Base-by-base conservation (phyloP, 2,329 filamentous ascomycete genomes). In the Aspergillus viridinutans region DNA sequence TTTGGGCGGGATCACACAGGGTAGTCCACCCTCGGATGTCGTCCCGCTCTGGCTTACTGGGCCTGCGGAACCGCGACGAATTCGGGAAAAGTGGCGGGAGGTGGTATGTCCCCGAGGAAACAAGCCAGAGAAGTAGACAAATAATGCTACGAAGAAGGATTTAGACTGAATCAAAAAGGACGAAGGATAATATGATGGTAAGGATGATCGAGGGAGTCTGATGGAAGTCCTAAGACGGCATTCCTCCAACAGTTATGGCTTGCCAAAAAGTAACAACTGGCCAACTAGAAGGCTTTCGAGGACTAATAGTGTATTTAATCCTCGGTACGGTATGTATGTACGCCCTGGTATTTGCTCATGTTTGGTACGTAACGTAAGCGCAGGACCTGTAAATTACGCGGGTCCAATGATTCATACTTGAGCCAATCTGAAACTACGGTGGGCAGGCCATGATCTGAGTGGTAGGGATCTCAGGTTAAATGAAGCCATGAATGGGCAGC, bases 1-100 rank as follows among this genome's bases (percentile, higher is more conserved):
- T 70, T 69, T 70, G 63, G 64, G 66, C 67, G 66, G 65, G 59
- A 67, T 68, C 63, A 61, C 61, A 65, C 61, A 57, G 56, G 54
- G 58, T 58, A 63, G 64, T 71, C 67, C 67, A 70, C 69, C 67
- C 65, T 73, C 69, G 70, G 69, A 70, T 69, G 65, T 66, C 64
- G 70, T 70, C 69, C 70, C 69, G 68, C 67, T 70, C 66, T 69
- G 64, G 64, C 59, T 58, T 42, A 49, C 55, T 53, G 59, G 55
- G 43, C 52, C 60, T 64, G 62, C 58, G 61, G 62, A 66, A 67
- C 63, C 61, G 64, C 67, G 67, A 68, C 68, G 66, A 59, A 59
- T 67, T 67, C 62, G 63, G 65, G 59, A 60, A 59, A 61, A 64
- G 69, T 69, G 65, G 63, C 69, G 64, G 65, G 58, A 64, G 60